phyloP scores from a whole-genome alignment of 129 eudicot genomes.

The Pittosporum tobira region DNA sequence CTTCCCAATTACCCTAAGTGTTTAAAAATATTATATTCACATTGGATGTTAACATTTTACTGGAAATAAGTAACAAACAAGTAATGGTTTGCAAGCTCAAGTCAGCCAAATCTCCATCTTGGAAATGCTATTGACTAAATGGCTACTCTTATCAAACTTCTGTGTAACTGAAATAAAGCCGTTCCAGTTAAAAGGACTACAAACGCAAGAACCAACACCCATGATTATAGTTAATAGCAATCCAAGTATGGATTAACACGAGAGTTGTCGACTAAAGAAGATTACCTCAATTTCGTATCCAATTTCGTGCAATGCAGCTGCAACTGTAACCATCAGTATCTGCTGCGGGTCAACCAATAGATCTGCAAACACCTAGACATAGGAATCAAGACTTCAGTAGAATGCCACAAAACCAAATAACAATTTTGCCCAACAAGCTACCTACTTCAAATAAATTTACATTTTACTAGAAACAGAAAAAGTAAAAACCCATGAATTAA shows the following conservation, averaged over 20 bases:
- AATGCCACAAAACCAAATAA: constrained; percentile 1
- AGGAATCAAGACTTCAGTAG: constrained; percentile 10
- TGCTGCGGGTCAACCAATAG: constrained; percentile 76
- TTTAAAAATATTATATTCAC: background rate
- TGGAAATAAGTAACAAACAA: background rate
- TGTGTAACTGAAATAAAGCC: background rate
- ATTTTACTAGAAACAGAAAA: background rate
- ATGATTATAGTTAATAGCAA: too few species aligned
- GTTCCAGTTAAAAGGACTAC: background rate
- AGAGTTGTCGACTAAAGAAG: background rate
- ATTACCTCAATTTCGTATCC: constrained; percentile 92
- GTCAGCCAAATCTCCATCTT: background rate
- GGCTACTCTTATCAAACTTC: background rate
- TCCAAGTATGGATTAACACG: too few species aligned
- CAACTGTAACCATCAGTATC: constrained; percentile 70
- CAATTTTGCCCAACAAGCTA: constrained; percentile 1
- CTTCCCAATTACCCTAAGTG: too few species aligned
- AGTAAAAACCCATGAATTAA: background rate
- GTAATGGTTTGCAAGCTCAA: background rate
- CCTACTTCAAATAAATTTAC: background rate
- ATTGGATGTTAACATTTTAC: background rate
- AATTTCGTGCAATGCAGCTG: constrained; percentile 64
- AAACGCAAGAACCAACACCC: background rate
- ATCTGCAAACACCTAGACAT: constrained; percentile 78
- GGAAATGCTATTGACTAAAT: background rate